These are phyloP conservation scores for Gastrodia elata DNA, from an alignment of 106 monocot species.

Conservation along the genomic window DNA sequence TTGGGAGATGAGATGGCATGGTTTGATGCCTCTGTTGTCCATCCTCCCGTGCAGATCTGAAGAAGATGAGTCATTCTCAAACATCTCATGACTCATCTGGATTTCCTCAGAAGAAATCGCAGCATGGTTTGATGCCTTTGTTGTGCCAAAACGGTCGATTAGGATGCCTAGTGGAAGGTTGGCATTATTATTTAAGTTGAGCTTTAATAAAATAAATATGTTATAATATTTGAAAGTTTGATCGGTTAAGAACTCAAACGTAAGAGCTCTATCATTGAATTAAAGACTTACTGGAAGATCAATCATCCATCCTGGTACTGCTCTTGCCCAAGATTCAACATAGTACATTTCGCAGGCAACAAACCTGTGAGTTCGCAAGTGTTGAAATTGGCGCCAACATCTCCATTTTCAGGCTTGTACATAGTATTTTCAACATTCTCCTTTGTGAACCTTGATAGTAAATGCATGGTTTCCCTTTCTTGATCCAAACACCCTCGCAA, in stretches of 20 bases:
- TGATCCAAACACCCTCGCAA: conserved; percentile 26
- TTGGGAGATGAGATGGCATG: conserved; percentile 20
- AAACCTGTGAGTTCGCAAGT: conserved; percentile 61
- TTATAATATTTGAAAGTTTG: too few species aligned
- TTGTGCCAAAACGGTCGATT: too few species aligned
- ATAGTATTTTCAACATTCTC: conserved; percentile 70
- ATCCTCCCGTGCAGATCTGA: too few species aligned
- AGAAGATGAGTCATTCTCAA: conserved; percentile 64
- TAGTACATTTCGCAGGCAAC: conserved; percentile 40
- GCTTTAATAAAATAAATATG: too few species aligned
- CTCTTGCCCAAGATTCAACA: conserved; percentile 39
- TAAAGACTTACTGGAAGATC: too few species aligned
- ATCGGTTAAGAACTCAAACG: too few species aligned
- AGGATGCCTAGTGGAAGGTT: too few species aligned
- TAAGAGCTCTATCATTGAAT: too few species aligned
- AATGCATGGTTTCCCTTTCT: conserved; percentile 40
- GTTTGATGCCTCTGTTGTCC: too few species aligned
- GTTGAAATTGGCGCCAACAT: conserved; percentile 54
- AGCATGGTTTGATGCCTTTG: too few species aligned
- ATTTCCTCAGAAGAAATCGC: conserved; percentile 48
- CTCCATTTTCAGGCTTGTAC: conserved; percentile 42
- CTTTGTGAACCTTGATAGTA: conserved; percentile 37
- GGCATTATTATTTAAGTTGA: too few species aligned
- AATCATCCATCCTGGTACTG: too few species aligned
- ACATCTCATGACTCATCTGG: conserved; percentile 42